phyloP scores from a whole-genome alignment of 495 filamentous ascomycete species.

The Talaromyces borbonicus region DNA sequence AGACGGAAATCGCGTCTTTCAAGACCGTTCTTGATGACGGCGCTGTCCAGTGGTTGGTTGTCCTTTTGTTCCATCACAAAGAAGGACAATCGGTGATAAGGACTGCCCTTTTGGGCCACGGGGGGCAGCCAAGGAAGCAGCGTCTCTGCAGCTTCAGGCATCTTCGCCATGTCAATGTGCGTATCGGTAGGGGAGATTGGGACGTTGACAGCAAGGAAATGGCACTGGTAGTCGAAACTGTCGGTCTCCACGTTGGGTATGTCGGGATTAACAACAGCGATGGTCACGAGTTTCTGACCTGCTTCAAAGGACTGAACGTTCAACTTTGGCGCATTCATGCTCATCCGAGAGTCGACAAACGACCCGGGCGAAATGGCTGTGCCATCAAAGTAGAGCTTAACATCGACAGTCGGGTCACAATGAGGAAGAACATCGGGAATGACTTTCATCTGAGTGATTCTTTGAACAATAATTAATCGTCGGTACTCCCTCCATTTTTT shows the following conservation, averaged over 20 bases:
- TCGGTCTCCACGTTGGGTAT: slow-evolving; percentile 75
- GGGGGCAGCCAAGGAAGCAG: slow-evolving; percentile 78
- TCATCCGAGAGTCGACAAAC: slow-evolving; percentile 59
- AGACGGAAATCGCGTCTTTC: slow-evolving; percentile 59
- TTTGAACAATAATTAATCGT: slow-evolving; percentile 66
- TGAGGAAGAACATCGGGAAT: slow-evolving; percentile 87
- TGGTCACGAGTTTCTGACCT: slow-evolving; percentile 69
- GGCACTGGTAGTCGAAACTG: slow-evolving; percentile 66
- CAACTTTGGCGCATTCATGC: slow-evolving; percentile 60
- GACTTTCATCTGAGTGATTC: slow-evolving; percentile 79
- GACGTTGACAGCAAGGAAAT: slow-evolving; percentile 70
- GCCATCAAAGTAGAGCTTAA: slow-evolving; percentile 66
- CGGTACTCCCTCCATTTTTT: slow-evolving; percentile 78
- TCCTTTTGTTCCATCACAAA: slow-evolving; percentile 74
- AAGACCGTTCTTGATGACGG: slow-evolving; percentile 40
- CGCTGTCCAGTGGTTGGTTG: slow-evolving; percentile 49
- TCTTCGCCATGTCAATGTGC: slow-evolving; percentile 40
- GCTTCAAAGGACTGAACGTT: slow-evolving; percentile 75
- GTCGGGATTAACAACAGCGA: slow-evolving; percentile 83
- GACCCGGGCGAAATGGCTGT: slow-evolving; percentile 62
- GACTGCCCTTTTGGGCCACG: slow-evolving; percentile 76
- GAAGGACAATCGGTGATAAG: slow-evolving; percentile 79
- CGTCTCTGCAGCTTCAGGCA: slow-evolving; percentile 48
- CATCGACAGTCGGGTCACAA: slow-evolving; percentile 68
- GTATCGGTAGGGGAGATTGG: slow-evolving; percentile 45